Percentiles rank a stretch among this genome's conserved stretches.
Evolutionary conservation across 331 rosid genomes (phyloP).

Genomic region (Acacia concinna): DNA sequence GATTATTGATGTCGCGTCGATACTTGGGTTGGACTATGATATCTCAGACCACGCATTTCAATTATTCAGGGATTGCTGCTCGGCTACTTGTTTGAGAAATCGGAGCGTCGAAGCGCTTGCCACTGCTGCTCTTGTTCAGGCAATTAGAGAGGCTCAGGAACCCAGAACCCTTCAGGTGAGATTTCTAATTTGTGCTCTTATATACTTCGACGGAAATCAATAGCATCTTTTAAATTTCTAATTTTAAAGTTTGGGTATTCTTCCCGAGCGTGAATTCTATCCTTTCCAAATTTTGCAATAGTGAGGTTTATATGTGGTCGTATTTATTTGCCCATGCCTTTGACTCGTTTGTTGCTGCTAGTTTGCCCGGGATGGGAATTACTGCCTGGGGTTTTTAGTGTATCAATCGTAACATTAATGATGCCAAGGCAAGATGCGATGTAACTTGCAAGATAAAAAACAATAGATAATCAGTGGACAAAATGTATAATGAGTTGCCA

Average conservation of each 20-base stretch:
- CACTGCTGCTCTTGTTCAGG: conserved; percentile 95
- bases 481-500: not conserved
- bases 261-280: not conserved
- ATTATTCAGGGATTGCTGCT: conserved; percentile 93
- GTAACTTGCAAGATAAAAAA: not conserved
- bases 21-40: conserved; percentile 77
- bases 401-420: not conserved
- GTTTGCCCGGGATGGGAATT: not conserved
- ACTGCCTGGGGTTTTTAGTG: not conserved
- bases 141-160: conserved; percentile 92
- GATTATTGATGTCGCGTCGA: conserved; percentile 91
- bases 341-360: not conserved
- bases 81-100: conserved; percentile 91
- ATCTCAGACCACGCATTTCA: conserved; percentile 93
- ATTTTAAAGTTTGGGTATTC: not conserved
- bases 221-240: not conserved
- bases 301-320: not conserved
- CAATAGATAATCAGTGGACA: not conserved
- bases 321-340: not conserved
- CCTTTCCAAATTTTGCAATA: not conserved
- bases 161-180: conserved; percentile 93
- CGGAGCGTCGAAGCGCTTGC: conserved; percentile 99
- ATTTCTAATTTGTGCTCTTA: not conserved
- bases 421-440: not conserved
- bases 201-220: not conserved